Evolutionary conservation across 345 rosid species (phyloP).

Genomic region (Excoecaria cochinchinensis): DNA sequence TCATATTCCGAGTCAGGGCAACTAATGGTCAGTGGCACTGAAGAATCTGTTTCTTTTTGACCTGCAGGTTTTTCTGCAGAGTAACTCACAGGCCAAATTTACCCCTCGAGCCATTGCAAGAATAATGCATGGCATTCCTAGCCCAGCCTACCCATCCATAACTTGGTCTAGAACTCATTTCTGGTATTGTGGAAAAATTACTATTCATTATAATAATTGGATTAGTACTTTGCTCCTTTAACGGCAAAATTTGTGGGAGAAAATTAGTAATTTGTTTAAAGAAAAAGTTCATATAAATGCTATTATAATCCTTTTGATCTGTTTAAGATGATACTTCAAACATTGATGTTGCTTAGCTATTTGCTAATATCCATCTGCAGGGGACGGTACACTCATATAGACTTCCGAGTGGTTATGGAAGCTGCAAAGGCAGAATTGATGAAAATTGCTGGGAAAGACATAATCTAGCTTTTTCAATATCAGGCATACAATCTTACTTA

Average conservation of each 20-base stretch:
- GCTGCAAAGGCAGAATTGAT: slow-evolving; percentile 78
- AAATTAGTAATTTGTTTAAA: background rate
- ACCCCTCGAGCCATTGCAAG: slow-evolving; percentile 93
- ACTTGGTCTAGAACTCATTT: slow-evolving; percentile 88
- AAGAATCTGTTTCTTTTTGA: slow-evolving; percentile 17
- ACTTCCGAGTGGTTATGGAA: slow-evolving; percentile 70
- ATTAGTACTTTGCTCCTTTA: background rate
- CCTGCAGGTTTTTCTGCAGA: slow-evolving; percentile 78
- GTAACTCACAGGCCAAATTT: slow-evolving; percentile 75
- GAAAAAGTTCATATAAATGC: background rate
- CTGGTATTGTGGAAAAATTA: slow-evolving; percentile 50
- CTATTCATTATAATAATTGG: background rate
- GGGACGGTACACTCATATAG: slow-evolving; percentile 72
- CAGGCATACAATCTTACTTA: no score
- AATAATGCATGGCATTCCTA: slow-evolving; percentile 89
- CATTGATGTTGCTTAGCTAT: slow-evolving; percentile 7
- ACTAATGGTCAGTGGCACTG: slow-evolving; percentile 11
- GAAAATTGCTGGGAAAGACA: slow-evolving; percentile 46
- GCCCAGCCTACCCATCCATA: slow-evolving; percentile 82
- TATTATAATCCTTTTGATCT: background rate
- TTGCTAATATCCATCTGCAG: slow-evolving; percentile 37
- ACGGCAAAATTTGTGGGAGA: background rate
- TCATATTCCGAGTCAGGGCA: slow-evolving; percentile 15
- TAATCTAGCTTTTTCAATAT: slow-evolving; percentile 7
- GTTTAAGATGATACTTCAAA: background rate